phyloP scores from a whole-genome alignment of 768 basidiomycete species.

The Tricholoma saponaceum region DNA sequence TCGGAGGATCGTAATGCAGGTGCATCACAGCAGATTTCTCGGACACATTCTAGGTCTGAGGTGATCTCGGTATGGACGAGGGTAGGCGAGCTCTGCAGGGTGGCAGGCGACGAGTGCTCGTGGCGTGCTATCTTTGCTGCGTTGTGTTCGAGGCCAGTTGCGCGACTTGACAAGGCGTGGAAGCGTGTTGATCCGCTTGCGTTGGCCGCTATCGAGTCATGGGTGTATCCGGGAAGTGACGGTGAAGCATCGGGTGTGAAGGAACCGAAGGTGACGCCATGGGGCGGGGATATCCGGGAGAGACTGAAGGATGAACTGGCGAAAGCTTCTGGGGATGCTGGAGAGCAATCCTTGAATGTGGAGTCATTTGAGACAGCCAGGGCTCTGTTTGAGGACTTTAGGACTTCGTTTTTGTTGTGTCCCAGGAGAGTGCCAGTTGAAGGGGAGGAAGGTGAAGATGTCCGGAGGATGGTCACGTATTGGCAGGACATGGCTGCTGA shows the following conservation, averaged over 20 bases:
- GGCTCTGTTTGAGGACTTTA: constrained; percentile 48
- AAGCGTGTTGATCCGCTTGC: constrained; percentile 62
- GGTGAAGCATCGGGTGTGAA: constrained; percentile 26
- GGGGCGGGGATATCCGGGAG: constrained; percentile 60
- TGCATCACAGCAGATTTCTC: constrained; percentile 34
- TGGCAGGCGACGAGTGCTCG: constrained; percentile 73
- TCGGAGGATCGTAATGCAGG: constrained; percentile 27
- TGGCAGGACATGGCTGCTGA: constrained; percentile 51
- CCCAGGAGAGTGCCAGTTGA: constrained; percentile 34
- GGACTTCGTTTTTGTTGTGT: constrained; percentile 48
- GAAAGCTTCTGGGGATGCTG: constrained; percentile 38
- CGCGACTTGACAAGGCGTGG: constrained; percentile 78
- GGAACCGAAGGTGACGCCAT: constrained; percentile 54
- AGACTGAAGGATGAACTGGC: constrained; percentile 44
- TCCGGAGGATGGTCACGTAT: constrained; percentile 45
- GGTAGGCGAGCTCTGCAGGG: constrained; percentile 68
- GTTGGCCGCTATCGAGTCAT: constrained; percentile 56
- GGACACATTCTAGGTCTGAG: constrained; percentile 69
- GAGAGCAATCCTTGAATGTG: constrained; percentile 41
- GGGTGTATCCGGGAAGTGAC: constrained; percentile 48
- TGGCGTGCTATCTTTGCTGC: constrained; percentile 74
- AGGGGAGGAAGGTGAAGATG: constrained; percentile 40
- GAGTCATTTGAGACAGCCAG: constrained; percentile 37
- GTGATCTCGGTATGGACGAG: constrained; percentile 70
- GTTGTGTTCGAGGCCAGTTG: constrained; percentile 69